Base-by-base conservation (phyloP, 768 basidiomycete genomes). In the Auricularia cornea region DNA sequence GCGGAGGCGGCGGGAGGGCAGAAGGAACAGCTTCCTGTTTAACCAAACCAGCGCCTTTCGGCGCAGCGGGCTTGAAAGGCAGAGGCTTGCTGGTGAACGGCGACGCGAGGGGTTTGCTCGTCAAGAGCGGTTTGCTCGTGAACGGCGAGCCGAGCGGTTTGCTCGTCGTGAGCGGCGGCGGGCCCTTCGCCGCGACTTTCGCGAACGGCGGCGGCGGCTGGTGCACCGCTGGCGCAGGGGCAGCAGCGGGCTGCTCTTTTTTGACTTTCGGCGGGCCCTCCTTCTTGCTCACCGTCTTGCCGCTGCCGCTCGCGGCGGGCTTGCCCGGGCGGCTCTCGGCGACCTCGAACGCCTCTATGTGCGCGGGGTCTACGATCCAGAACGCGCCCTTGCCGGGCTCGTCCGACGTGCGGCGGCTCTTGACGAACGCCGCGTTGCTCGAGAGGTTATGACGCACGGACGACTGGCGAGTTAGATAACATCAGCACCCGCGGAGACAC, bases 381-480 rank as follows among this genome's bases (percentile, higher is more conserved):
- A 94, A 92, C 67, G 88, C 93, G 2, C 94, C 95, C 73, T 96
- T 97, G 10, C 92, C 90, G 65, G 89, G 83, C 78, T 90, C 92
- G 64, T 92, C 90, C 5, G 86, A 84, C 65, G 86, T 88, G 32
- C 92, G 82, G 64, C 94, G 91, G 73, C 92, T 81, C 75, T 98
- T 98, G 72, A 90, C 80, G 76, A 99, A 99, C 0, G 92, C 93
- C 59, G 88, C 85, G 71, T 89, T 88, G 12, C 93, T 92, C 1
- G 94, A 95, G n/a, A 99, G 76, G 72, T 94, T 95, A 70, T 98
- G 94, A 26, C 94, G 89, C 56, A 98, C 89, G 32, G 96, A 96
- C 69, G 90, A 94, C 92, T 94, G 70, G n/a, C 8, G 35, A 38
- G 10, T 8, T 5, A 29, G 40, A 66, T 30, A 54, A 61, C 70